Percentiles rank a stretch among this genome's conserved stretches.
Conservation (phyloP, 352 stramenopile genomes). For the Phytophthora chlamydospora region DNA sequence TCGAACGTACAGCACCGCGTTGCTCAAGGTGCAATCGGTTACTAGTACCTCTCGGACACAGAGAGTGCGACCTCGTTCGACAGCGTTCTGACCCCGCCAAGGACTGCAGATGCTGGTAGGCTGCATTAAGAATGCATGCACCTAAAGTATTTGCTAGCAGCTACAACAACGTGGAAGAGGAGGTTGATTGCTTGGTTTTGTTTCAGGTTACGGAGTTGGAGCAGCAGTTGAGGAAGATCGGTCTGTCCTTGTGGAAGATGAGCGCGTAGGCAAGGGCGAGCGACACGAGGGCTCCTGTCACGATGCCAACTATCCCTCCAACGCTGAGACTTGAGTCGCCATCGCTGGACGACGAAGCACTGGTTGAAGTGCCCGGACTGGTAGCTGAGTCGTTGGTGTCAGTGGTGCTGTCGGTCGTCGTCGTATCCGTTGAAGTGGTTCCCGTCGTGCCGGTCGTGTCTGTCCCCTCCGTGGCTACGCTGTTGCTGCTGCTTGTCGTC, state of each 20-base stretch:
- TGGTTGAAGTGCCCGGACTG: conserved; percentile 3
- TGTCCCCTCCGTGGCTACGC: not conserved
- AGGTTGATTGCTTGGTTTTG: not conserved
- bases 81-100: too few relatives aligned
- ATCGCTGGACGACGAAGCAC: not conserved
- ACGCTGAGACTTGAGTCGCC: conserved; percentile 1
- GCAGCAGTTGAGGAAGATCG: conserved; percentile 4
- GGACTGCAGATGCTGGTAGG: too few relatives aligned
- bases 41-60: too few relatives aligned
- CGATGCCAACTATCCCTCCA: conserved; percentile 6
- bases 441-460: not conserved
- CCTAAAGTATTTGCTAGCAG: too few relatives aligned
- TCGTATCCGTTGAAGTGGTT: conserved; percentile 1
- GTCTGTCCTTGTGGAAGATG: conserved; percentile 7
- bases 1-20: too few relatives aligned
- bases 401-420: not conserved
- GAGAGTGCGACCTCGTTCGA: too few relatives aligned
- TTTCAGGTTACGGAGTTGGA: conserved; percentile 1
- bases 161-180: too few relatives aligned
- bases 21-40: too few relatives aligned
- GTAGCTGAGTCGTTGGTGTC: conserved; percentile 1
- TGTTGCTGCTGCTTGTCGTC: not conserved
- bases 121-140: too few relatives aligned
- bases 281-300: not conserved
- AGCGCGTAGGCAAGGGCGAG: conserved; percentile 4